A percentile compares a stretch with the other conserved stretches of the same genome.
Conservation (phyloP, 176 grass and related monocot genomes). For the Neostapfia colusana region DNA sequence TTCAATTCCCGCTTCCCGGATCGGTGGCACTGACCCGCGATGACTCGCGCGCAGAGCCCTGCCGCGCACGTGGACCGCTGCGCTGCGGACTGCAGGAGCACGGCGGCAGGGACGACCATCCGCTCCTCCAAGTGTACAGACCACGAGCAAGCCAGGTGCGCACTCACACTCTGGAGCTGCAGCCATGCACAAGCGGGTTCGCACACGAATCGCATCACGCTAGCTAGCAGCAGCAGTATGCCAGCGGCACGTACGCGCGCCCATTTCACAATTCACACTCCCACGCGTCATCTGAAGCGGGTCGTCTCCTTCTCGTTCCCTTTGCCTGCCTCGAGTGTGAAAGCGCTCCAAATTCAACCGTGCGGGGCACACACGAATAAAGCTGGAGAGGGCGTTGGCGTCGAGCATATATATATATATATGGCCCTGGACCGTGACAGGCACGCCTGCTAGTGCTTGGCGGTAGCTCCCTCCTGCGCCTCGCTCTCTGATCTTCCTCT, state of each 20-base stretch:
- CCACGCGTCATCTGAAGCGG: constrained; percentile 3
- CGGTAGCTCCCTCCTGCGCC: not conserved
- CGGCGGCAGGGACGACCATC: constrained; percentile 12
- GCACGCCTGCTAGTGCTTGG: constrained; percentile 19
- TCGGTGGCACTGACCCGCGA: not conserved
- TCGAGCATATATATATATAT: constrained; percentile 40
- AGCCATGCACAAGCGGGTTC: not conserved
- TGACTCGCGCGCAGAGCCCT: not conserved
- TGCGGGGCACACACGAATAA: constrained; percentile 17
- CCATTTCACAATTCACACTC: constrained; percentile 42
- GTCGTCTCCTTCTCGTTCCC: not conserved
- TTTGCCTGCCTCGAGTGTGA: constrained; percentile 38
- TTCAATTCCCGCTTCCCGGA: not conserved
- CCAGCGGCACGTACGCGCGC: not conserved
- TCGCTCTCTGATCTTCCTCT: not conserved
- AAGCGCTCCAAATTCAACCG: constrained; percentile 19
- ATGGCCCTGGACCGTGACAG: constrained; percentile 34
- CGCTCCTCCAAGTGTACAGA: not conserved
- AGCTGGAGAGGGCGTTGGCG: not conserved
- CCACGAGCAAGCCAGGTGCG: not conserved
- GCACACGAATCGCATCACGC: not conserved
- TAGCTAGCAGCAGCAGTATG: not conserved
- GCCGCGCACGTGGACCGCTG: not conserved
- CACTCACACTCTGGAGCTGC: no score
- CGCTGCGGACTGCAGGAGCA: not conserved